phyloP scores from a whole-genome alignment of 2,329 filamentous ascomycete genomes.

The Emmonsiellopsis sp. region DNA sequence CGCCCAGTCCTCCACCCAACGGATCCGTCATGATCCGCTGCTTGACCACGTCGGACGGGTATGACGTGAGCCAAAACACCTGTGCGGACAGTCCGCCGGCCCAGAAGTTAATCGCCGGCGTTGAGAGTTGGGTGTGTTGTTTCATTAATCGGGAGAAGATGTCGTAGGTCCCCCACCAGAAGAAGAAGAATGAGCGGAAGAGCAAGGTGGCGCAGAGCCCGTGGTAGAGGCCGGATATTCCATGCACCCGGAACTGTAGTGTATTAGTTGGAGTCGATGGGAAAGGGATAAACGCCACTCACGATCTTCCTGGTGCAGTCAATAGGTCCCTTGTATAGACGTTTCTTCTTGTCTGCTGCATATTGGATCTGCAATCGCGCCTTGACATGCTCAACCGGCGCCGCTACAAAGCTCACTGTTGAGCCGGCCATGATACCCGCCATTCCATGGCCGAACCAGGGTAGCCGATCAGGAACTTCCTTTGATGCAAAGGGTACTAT shows the following conservation, averaged over 20 bases:
- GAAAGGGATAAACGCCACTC: constrained; percentile 13
- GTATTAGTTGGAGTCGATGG: background rate
- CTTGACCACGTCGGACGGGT: constrained; percentile 89
- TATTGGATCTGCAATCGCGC: constrained; percentile 93
- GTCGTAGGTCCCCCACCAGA: constrained; percentile 97
- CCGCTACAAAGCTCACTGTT: constrained; percentile 87
- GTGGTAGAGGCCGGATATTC: constrained; percentile 72
- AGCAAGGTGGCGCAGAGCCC: constrained; percentile 76
- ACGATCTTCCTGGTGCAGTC: constrained; percentile 64
- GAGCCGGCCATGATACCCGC: constrained; percentile 79
- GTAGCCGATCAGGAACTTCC: constrained; percentile 45
- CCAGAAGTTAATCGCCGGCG: constrained; percentile 90
- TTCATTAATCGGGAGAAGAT: constrained; percentile 62
- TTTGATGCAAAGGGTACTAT: constrained; percentile 27
- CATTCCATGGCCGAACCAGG: constrained; percentile 71
- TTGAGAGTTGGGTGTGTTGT: constrained; percentile 58
- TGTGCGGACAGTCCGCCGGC: constrained; percentile 88
- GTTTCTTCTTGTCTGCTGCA: constrained; percentile 62
- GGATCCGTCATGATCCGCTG: constrained; percentile 96
- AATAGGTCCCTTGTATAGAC: constrained; percentile 76
- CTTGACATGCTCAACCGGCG: constrained; percentile 92
- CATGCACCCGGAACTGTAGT: constrained; percentile 49
- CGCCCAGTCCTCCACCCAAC: constrained; percentile 58
- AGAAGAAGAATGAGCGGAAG: constrained; percentile 92
- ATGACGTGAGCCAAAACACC: constrained; percentile 87